Conservation (phyloP, 495 filamentous ascomycete genomes). For the Penicillium nucicola region DNA sequence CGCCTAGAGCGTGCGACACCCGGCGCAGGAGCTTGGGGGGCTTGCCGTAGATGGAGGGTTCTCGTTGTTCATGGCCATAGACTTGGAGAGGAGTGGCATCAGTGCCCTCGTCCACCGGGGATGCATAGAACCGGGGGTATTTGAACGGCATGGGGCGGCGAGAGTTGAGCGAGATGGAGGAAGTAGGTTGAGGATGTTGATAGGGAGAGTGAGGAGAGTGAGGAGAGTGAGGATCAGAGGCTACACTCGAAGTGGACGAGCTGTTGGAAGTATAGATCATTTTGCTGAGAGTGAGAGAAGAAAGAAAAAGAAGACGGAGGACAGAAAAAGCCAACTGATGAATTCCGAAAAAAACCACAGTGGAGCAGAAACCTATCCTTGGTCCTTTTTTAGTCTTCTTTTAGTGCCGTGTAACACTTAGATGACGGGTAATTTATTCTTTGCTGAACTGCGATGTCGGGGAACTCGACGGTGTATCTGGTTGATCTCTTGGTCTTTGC, state of each 20-base stretch:
- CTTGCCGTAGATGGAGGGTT: constrained; percentile 33
- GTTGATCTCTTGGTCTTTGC: too few relatives aligned
- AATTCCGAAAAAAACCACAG: constrained; percentile 24
- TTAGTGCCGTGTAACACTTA: constrained; percentile 30
- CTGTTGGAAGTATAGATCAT: constrained; percentile 27
- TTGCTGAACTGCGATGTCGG: too few relatives aligned
- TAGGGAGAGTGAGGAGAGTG: constrained; percentile 29
- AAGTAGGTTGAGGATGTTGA: constrained; percentile 24
- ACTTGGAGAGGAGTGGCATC: constrained; percentile 35
- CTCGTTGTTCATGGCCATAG: constrained; percentile 40
- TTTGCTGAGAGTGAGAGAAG: constrained; percentile 19
- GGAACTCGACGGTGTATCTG: too few relatives aligned
- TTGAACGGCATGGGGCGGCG: constrained; percentile 27
- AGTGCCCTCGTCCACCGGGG: constrained; percentile 30
- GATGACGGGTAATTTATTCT: constrained; percentile 30
- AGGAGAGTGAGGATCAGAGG: constrained; percentile 28
- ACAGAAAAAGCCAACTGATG: constrained; percentile 11
- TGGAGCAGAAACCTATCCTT: constrained; percentile 30
- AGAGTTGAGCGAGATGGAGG: constrained; percentile 25
- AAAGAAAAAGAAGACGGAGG: constrained; percentile 10
- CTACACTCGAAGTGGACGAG: constrained; percentile 27
- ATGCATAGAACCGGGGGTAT: constrained; percentile 40
- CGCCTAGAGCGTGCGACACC: constrained; percentile 39
- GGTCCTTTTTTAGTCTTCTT: too few relatives aligned
- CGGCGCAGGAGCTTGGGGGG: constrained; percentile 32